Conservation (phyloP, 148 eudicot genomes). For the Dianthus caryophyllus region DNA sequence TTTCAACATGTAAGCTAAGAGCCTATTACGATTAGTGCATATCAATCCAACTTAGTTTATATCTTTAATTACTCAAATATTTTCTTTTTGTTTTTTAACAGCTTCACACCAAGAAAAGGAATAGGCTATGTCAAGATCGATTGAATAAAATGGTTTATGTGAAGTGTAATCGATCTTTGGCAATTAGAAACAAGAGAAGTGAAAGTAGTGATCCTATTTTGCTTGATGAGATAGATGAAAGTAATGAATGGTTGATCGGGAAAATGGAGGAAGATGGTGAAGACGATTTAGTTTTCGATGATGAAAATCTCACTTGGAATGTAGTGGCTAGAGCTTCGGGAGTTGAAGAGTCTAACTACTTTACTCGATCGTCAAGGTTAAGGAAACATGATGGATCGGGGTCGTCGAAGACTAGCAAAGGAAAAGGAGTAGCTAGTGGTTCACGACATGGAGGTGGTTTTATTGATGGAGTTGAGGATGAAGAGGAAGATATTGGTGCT, state of each 20-base stretch:
- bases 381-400: not conserved
- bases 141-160: constrained; percentile 8
- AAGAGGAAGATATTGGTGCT: not conserved
- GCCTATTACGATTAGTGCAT: not conserved
- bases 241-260: constrained; percentile 2
- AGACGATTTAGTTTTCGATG: not conserved
- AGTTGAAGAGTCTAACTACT: constrained; percentile 2
- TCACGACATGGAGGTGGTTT: not conserved
- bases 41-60: not conserved
- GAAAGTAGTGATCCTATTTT: not conserved
- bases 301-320: not conserved
- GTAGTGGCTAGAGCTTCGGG: not conserved
- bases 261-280: constrained; percentile 1
- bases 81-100: not conserved
- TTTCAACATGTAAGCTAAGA: not conserved
- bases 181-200: not conserved
- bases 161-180: constrained; percentile 5
- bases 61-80: not conserved
- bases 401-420: not conserved
- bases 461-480: not conserved
- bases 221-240: not conserved
- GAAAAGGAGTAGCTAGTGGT: not conserved
- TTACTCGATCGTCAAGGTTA: constrained; percentile 3
- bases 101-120: constrained; percentile 7
- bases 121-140: not conserved